phyloP scores from a whole-genome alignment of 345 rosid genomes.

The Eucalyptus marginata region DNA sequence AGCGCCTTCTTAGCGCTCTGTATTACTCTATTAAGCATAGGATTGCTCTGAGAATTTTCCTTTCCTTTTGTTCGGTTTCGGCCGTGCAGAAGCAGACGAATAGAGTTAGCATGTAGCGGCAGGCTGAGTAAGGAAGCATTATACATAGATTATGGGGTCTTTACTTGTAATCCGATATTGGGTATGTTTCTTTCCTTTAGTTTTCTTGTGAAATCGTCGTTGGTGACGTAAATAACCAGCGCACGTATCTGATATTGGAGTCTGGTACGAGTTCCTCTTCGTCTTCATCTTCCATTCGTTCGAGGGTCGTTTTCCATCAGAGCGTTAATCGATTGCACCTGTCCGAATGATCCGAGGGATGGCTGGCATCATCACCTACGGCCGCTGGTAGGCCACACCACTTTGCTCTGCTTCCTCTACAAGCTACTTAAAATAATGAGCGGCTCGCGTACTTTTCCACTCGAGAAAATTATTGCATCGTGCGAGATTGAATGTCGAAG shows the following conservation, averaged over 20 bases:
- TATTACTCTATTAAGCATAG: not conserved
- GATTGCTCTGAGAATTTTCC: not conserved
- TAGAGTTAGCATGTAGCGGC: not conserved
- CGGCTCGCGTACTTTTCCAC: not conserved
- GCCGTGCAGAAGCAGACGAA: not conserved
- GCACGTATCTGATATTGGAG: not conserved
- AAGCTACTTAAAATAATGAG: not conserved
- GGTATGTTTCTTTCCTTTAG: not conserved
- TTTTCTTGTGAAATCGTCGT: not conserved
- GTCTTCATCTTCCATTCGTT: not conserved
- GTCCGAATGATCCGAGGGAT: not conserved
- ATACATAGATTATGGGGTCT: not conserved
- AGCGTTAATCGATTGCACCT: not conserved
- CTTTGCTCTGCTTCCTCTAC: not conserved
- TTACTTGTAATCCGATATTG: not conserved
- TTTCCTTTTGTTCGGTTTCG: not conserved
- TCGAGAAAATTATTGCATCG: not conserved
- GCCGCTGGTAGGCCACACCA: not conserved
- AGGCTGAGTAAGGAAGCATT: not conserved
- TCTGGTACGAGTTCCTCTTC: not conserved
- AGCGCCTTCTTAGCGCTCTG: not conserved
- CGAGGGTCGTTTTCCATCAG: not conserved
- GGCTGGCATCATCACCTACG: not conserved
- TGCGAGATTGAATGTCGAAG: not conserved
- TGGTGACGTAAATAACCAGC: not conserved